phyloP scores from a whole-genome alignment of 441 rosid species.

The Bocquillonia castaneifolia region DNA sequence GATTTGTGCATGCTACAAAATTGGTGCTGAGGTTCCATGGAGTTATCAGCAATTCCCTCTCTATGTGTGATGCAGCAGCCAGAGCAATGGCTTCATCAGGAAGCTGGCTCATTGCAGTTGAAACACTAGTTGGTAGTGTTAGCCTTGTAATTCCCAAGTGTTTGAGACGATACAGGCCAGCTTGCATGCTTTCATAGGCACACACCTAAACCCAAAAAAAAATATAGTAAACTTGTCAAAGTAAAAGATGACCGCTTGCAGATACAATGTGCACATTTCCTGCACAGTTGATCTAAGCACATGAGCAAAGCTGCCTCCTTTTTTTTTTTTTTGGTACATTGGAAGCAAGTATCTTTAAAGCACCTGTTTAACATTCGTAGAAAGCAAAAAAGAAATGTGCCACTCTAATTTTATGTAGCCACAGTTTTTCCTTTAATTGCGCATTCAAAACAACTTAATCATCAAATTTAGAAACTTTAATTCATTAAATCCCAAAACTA shows the following conservation, averaged over 20 bases:
- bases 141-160: conserved; percentile 90
- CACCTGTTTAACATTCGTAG: background rate
- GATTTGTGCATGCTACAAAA: conserved; percentile 91
- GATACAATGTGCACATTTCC: background rate
- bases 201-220: conserved; percentile 61
- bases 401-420: background rate
- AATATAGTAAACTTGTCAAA: background rate
- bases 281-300: background rate
- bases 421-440: background rate
- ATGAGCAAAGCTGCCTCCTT: background rate
- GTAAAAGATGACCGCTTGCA: background rate
- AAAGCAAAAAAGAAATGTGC: background rate
- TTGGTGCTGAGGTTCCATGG: conserved; percentile 97
- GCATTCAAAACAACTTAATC: background rate
- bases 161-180: conserved; percentile 88
- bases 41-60: conserved; percentile 93
- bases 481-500: background rate
- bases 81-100: conserved; percentile 95
- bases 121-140: conserved; percentile 69
- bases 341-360: background rate
- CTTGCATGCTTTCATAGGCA: conserved; percentile 95
- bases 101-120: conserved; percentile 87
- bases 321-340: background rate
- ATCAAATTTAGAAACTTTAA: background rate
- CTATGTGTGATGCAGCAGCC: conserved; percentile 98